Conservation (phyloP, 73 alveolate genomes). For the Paramecium biaurelia region DNA sequence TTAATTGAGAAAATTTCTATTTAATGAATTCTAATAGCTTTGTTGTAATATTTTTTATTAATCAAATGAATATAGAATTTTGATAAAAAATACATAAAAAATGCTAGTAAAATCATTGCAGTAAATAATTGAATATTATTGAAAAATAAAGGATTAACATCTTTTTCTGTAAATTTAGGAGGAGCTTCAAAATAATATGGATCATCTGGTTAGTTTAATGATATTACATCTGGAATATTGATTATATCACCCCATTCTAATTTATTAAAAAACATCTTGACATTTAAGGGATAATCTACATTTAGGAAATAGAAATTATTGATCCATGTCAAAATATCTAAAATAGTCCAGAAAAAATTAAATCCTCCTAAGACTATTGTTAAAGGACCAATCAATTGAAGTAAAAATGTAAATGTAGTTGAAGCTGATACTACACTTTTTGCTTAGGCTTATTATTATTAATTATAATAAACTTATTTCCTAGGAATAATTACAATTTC, state of each 20-base stretch:
- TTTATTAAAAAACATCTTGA: background rate
- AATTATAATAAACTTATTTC: background rate
- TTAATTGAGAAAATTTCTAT: background rate
- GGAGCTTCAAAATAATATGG: conserved; percentile 14
- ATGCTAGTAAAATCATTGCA: background rate
- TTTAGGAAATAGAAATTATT: conserved; percentile 5
- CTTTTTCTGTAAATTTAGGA: background rate
- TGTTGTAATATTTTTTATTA: background rate
- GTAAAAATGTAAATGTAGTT: background rate
- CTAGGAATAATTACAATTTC: background rate
- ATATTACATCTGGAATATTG: background rate
- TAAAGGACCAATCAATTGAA: background rate
- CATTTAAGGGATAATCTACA: background rate
- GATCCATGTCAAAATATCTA: conserved; percentile 12
- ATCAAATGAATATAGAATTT: background rate
- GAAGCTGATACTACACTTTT: background rate
- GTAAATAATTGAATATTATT: background rate
- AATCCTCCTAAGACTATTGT: background rate
- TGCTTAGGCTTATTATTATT: background rate
- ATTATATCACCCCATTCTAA: background rate
- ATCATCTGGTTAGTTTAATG: background rate
- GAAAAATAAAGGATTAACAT: background rate
- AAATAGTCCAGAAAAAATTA: background rate
- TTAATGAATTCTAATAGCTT: background rate
- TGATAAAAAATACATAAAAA: background rate